Conservation (phyloP, 768 basidiomycete species). For the Paxillus rubicundulus region DNA sequence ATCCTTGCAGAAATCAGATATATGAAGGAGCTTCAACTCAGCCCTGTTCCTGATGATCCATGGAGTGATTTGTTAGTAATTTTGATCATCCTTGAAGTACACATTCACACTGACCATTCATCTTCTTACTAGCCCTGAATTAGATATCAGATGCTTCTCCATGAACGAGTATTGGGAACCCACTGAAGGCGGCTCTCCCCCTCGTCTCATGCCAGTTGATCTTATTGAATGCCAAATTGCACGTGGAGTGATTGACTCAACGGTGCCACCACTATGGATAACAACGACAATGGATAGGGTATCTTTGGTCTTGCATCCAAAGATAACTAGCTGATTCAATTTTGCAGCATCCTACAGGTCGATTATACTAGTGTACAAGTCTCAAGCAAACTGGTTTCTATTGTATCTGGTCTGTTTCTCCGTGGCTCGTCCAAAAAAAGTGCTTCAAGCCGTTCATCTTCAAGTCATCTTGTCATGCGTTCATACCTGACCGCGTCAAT, state of each 20-base stretch:
- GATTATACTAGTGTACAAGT: too few species aligned
- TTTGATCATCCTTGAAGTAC: too few species aligned
- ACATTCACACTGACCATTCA: background rate
- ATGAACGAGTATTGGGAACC: slow-evolving; percentile 6
- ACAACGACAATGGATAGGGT: slow-evolving; percentile 13
- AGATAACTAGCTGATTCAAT: too few species aligned
- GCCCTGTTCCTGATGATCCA: background rate
- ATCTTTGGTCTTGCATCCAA: too few species aligned
- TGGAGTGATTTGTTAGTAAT: slow-evolving; percentile 16
- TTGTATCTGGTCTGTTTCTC: too few species aligned
- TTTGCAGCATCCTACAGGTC: too few species aligned
- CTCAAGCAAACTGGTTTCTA: too few species aligned
- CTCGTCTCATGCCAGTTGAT: slow-evolving; percentile 13
- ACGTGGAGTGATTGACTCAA: slow-evolving; percentile 7
- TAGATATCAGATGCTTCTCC: slow-evolving; percentile 16
- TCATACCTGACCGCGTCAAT: too few species aligned
- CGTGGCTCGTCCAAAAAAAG: too few species aligned
- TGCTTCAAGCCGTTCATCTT: too few species aligned
- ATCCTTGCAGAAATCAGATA: slow-evolving; percentile 2
- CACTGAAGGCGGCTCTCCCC: background rate
- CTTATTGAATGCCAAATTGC: slow-evolving; percentile 15
- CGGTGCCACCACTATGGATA: slow-evolving; percentile 17
- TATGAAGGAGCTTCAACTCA: slow-evolving; percentile 1
- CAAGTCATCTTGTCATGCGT: too few species aligned
- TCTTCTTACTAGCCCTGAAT: slow-evolving; percentile 16